Percentiles rank a stretch among this genome's conserved stretches.
Evolutionary conservation across 2,329 filamentous ascomycete genomes (phyloP).

Genomic region (Leptographium flavum): DNA sequence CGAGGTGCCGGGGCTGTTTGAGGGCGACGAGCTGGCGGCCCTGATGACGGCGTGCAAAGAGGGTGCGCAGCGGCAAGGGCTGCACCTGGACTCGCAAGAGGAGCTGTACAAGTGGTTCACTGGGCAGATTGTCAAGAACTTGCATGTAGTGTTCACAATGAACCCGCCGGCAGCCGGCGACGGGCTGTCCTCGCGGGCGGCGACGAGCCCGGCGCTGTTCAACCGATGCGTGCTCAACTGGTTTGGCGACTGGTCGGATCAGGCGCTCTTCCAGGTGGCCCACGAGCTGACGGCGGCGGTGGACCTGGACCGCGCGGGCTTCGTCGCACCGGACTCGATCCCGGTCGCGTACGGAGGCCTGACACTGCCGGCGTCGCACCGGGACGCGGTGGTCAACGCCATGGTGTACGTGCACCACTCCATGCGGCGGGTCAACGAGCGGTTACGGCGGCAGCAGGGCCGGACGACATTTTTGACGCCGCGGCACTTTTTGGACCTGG

Average conservation of each 20-base stretch:
- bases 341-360: slow-evolving; percentile 85
- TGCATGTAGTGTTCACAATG: slow-evolving; percentile 99
- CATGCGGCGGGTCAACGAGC: slow-evolving; percentile 75
- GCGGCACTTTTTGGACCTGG: slow-evolving; percentile 94
- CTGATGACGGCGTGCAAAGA: slow-evolving; percentile 99
- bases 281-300: slow-evolving; percentile 93
- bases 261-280: slow-evolving; percentile 94
- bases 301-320: slow-evolving; percentile 80
- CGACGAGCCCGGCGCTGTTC: slow-evolving; percentile 94
- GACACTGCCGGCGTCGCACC: slow-evolving; percentile 70
- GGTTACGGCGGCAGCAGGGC: slow-evolving; percentile 81
- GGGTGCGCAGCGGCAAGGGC: slow-evolving; percentile 86
- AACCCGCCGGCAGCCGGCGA: slow-evolving; percentile 65
- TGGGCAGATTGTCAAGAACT: slow-evolving; percentile 95
- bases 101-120: slow-evolving; percentile 99
- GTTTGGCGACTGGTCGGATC: slow-evolving; percentile 99
- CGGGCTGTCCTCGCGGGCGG: slow-evolving; percentile 86
- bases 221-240: slow-evolving; percentile 99
- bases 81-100: slow-evolving; percentile 92
- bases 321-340: slow-evolving; percentile 75
- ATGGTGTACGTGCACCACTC: slow-evolving; percentile 99
- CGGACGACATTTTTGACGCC: slow-evolving; percentile 88
- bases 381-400: slow-evolving; percentile 85
- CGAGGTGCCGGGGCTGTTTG: slow-evolving; percentile 96
- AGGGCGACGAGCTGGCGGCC: slow-evolving; percentile 97